Conservation (phyloP, 257 asterid genomes). For the Mentha longifolia region DNA sequence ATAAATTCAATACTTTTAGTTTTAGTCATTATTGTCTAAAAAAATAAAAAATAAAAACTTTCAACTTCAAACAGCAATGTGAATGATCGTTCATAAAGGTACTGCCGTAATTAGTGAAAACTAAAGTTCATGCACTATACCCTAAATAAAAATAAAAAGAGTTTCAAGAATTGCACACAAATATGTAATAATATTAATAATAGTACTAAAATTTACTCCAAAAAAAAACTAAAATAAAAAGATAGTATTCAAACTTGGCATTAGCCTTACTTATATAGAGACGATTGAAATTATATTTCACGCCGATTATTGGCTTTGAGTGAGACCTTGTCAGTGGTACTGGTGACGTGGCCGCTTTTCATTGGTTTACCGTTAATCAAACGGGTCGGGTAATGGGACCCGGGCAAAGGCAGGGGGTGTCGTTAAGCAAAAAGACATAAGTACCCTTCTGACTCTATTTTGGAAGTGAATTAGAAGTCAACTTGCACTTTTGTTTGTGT, state of each 20-base stretch:
- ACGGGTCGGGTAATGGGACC: slow-evolving; percentile 16
- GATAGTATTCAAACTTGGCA: not conserved
- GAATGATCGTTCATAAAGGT: no score
- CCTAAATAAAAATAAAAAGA: no score
- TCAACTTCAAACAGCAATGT: no score
- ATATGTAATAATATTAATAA: no score
- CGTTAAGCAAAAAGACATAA: slow-evolving; percentile 40
- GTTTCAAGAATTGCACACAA: no score
- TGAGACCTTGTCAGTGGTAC: not conserved
- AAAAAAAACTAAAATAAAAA: no score
- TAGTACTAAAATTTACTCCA: not conserved
- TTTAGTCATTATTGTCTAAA: no score
- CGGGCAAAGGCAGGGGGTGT: slow-evolving; percentile 37
- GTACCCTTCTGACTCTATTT: slow-evolving; percentile 44
- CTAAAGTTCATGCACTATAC: not conserved
- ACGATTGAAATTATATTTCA: not conserved
- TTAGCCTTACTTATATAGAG: not conserved
- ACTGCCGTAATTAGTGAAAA: no score
- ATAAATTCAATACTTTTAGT: no score
- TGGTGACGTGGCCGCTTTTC: slow-evolving; percentile 1
- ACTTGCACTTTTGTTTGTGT: slow-evolving; percentile 41
- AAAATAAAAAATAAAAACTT: no score
- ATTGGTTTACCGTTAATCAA: not conserved
- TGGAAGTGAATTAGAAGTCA: slow-evolving; percentile 47
- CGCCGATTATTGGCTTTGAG: not conserved